These are phyloP conservation scores for Cucumis sativus DNA, from an alignment of 306 rosid genomes.

Conservation along the genomic window DNA sequence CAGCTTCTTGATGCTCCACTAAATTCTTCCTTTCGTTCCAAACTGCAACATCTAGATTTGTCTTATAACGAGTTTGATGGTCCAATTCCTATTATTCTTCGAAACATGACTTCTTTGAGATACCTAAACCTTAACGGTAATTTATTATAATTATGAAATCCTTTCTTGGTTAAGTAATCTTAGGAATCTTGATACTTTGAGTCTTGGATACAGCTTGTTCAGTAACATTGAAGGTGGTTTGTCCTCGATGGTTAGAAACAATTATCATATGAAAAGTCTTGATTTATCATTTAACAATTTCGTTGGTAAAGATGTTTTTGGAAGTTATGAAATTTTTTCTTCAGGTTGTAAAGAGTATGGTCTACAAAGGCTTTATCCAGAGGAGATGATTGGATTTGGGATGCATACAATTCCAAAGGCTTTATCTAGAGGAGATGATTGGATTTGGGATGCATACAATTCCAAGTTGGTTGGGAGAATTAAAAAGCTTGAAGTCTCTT, in stretches of 20 bases:
- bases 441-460: not conserved
- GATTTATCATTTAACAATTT: not conserved
- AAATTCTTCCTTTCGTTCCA: constrained; percentile 2
- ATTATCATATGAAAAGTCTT: not conserved
- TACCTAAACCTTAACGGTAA: not conserved
- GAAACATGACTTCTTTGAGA: not conserved
- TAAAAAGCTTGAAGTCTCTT: not conserved
- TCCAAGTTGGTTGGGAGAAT: not conserved
- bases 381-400: not conserved
- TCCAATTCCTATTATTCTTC: not conserved
- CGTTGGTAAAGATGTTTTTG: not conserved
- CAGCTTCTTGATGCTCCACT: not conserved
- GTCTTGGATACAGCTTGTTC: not conserved
- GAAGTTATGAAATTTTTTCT: not conserved
- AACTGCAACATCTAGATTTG: not conserved
- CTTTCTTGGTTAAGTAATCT: not conserved
- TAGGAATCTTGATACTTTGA: not conserved
- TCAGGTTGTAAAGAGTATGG: not conserved
- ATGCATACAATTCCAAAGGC: not conserved
- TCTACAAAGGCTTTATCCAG: not conserved
- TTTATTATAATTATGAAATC: not conserved
- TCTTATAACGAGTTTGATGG: not conserved
- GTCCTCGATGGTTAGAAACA: not conserved
- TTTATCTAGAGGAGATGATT: not conserved
- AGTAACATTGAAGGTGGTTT: not conserved